Conservation (phyloP, 805 yeast species). For the Wickerhamiella sorbophila region DNA sequence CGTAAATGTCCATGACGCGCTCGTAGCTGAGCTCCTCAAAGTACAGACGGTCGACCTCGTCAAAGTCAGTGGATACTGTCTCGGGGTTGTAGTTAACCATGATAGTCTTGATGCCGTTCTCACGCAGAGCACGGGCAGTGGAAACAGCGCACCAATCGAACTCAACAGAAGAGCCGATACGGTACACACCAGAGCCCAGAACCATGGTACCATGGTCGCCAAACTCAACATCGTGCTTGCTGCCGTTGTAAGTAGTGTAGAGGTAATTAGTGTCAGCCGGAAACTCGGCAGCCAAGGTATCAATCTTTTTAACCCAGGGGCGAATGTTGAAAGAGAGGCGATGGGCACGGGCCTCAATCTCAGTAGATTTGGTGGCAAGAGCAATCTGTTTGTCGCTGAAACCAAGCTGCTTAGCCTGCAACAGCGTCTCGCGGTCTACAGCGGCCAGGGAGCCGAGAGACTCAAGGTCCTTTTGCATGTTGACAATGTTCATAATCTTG, state of each 20-base stretch:
- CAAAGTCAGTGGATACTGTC: conserved; percentile 95
- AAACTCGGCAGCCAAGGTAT: conserved; percentile 96
- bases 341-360: conserved; percentile 66
- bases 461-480: conserved; percentile 43
- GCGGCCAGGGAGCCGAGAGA: conserved; percentile 29
- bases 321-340: conserved; percentile 68
- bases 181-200: conserved; percentile 96
- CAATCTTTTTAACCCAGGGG: conserved; percentile 94
- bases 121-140: conserved; percentile 87
- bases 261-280: conserved; percentile 94
- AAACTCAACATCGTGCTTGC: conserved; percentile 68
- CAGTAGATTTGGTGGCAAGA: conserved; percentile 52
- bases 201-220: conserved; percentile 88
- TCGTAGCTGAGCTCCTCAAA: conserved; percentile 91
- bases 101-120: conserved; percentile 72
- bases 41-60: conserved; percentile 93
- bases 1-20: conserved; percentile 95
- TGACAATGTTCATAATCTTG: conserved; percentile 86
- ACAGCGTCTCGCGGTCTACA: conserved; percentile 43
- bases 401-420: conserved; percentile 80
- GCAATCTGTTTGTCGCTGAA: conserved; percentile 93
- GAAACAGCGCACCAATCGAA: conserved; percentile 99
- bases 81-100: conserved; percentile 98
- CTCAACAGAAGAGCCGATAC: conserved; percentile 97
- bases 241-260: conserved; percentile 91